Base-by-base conservation (phyloP, 2,329 filamentous ascomycete genomes). In the Trichoderma endophyticum region DNA sequence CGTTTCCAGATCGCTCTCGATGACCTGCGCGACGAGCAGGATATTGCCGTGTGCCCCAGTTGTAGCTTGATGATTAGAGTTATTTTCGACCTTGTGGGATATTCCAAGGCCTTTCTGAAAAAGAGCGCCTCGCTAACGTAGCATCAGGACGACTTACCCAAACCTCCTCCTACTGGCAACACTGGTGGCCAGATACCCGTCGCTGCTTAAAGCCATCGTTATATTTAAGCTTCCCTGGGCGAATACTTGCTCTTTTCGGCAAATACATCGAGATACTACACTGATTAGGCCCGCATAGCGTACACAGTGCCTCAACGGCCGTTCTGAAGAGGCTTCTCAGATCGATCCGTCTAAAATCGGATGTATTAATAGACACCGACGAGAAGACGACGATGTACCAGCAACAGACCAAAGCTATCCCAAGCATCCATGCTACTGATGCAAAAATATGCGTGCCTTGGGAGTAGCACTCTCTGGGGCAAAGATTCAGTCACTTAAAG, bases 1-100 rank as follows among this genome's bases (percentile, higher is more conserved):
- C 90, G 93, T 73, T 99, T 99, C 84, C 93, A 98, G 84, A 98
- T 96, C 79, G 89, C 88, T 24, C 89, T 98, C 71, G 89, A 87
- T 70, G 95, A 98, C 81, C 85, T 99, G 77, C 88, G 91, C 72
- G 95, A 98, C 79, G 93, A 93, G 74, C 90, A 95, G 81, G 95
- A 98, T 77, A 94, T 99, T 79, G 96, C 93, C n/a, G 93, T 98
- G 12, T 99, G 96, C 78, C 96, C 96, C 26, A 98, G 95, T 80
- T 99, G 96, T 83, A 98, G 95, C 81, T 84, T 99, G 77, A 97
- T 97, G 94, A 97, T 99, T 71, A 85, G 92, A 72, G 95, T 99
- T 15, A 97, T 99, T 61, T 99, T 94, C 77, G 96, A 98, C 75
- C 82, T 89, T 79, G 94, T 96, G 82, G 77, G 91, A 77, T 59